A percentile compares a stretch with the other conserved stretches of the same genome.
These are phyloP conservation scores for Elongisporangium prolatum DNA, from an alignment of 352 stramenopile species.

Conservation along the genomic window DNA sequence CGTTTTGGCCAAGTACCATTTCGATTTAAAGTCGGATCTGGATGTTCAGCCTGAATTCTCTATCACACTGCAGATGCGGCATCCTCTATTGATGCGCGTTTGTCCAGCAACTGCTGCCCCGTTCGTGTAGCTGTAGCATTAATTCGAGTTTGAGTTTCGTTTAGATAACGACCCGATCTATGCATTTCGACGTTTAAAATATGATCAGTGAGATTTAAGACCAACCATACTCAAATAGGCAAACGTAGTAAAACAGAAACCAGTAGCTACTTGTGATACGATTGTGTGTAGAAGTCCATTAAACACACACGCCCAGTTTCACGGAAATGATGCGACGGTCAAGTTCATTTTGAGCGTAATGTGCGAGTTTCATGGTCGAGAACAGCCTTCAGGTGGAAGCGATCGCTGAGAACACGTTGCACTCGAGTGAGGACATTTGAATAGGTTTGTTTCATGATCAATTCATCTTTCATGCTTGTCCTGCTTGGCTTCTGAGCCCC, in stretches of 20 bases:
- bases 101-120: neutral
- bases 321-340: no score
- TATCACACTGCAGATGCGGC: neutral
- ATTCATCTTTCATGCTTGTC: conserved; percentile 53
- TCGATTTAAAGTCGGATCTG: conserved; percentile 8
- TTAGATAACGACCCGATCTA: no score
- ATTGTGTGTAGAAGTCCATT: no score
- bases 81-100: neutral
- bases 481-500: conserved; percentile 37
- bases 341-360: neutral
- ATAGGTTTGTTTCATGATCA: conserved; percentile 15
- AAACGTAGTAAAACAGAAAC: no score
- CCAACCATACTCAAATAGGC: no score
- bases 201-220: no score
- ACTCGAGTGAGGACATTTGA: conserved; percentile 26
- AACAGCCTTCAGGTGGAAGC: conserved; percentile 45
- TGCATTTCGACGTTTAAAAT: no score
- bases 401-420: conserved; percentile 38
- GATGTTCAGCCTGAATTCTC: neutral
- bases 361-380: conserved; percentile 13
- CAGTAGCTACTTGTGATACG: no score
- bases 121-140: neutral
- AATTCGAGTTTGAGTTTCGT: no score
- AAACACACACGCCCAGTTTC: no score
- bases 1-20: conserved; percentile 36